Evolutionary conservation across 176 grass and related monocot genomes (phyloP).

Genomic region (Olyra latifolia): DNA sequence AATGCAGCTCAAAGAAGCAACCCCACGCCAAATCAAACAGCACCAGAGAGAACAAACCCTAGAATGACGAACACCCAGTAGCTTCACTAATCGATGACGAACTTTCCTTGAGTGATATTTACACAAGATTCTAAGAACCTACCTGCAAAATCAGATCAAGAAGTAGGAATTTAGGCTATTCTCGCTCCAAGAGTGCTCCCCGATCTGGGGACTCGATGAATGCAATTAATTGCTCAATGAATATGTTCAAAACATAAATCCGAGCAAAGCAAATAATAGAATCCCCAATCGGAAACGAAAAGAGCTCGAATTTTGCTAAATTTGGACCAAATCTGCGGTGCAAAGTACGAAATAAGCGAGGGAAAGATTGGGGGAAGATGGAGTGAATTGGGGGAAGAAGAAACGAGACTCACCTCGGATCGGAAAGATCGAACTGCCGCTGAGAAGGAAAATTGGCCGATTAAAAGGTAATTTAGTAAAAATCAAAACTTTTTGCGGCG

Average conservation of each 20-base stretch:
- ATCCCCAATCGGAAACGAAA: neutral
- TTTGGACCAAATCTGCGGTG: neutral
- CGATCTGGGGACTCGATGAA: neutral
- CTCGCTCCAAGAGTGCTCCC: neutral
- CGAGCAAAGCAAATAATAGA: neutral
- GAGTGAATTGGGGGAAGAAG: neutral
- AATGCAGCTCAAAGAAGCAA: neutral
- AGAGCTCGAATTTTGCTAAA: neutral
- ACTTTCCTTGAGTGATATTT: neutral
- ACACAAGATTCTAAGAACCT: neutral
- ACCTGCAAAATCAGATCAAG: conserved; percentile 13
- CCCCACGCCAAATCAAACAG: neutral
- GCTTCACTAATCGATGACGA: neutral
- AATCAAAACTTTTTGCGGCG: neutral
- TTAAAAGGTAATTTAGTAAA: neutral
- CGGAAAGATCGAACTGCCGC: conserved; percentile 3
- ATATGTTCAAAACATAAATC: neutral
- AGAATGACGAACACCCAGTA: neutral
- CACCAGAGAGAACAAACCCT: conserved; percentile 1
- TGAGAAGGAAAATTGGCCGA: neutral
- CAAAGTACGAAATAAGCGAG: neutral
- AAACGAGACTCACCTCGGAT: neutral
- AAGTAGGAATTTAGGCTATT: neutral
- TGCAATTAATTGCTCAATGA: neutral
- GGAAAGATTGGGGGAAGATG: neutral